Evolutionary conservation across 495 filamentous ascomycete species (phyloP).

Genomic region (Neurospora tetrasperma): DNA sequence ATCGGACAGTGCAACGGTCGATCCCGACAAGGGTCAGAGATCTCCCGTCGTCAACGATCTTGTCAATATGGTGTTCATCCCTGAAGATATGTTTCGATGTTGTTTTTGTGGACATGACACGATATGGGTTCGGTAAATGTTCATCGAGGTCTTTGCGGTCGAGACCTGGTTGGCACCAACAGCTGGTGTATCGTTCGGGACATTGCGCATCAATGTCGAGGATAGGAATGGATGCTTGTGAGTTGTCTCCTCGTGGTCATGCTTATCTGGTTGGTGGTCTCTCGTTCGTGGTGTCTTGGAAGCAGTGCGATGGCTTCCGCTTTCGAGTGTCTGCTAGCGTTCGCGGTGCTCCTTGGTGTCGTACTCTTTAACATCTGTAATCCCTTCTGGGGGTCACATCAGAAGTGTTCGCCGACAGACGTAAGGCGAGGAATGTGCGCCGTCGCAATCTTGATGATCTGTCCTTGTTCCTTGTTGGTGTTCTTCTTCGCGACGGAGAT

Average conservation of each 20-base stretch:
- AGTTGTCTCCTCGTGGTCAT: not conserved
- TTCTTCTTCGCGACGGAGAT: too few relatives aligned
- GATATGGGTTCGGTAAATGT: not conserved
- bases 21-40: not conserved
- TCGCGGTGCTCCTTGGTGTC: not conserved
- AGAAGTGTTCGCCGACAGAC: not conserved
- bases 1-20: not conserved
- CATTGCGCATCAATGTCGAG: not conserved
- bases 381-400: too few relatives aligned
- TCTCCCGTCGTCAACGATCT: not conserved
- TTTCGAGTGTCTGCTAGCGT: not conserved
- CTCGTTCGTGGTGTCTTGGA: not conserved
- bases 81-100: not conserved
- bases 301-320: not conserved
- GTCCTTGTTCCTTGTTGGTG: too few relatives aligned
- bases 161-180: not conserved
- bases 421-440: not conserved
- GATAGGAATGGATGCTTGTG: not conserved
- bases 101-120: not conserved
- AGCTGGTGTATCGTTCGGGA: not conserved
- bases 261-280: not conserved
- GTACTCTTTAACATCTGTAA: too few relatives aligned
- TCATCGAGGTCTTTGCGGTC: not conserved
- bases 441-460: too few relatives aligned
- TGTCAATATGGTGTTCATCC: not conserved